phyloP scores from a whole-genome alignment of 2,329 filamentous ascomycete species.

The Rutstroemia sp. region DNA sequence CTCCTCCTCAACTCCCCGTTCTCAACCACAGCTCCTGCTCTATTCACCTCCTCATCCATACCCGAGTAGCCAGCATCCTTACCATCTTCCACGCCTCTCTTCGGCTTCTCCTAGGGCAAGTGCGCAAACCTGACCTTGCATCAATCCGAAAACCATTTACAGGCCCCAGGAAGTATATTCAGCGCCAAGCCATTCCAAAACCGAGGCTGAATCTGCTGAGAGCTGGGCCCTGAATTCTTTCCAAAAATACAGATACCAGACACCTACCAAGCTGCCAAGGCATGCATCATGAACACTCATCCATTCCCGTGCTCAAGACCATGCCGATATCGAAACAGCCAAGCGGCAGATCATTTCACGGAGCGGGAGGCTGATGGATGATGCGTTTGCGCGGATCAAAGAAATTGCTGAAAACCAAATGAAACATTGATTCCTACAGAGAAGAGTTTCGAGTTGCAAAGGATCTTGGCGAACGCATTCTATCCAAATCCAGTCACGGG shows the following conservation, averaged over 20 bases:
- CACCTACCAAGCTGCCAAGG: neutral
- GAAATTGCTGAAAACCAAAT: slow-evolving; percentile 13
- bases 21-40: neutral
- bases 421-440: slow-evolving; percentile 14
- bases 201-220: neutral
- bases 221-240: neutral
- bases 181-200: neutral
- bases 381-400: slow-evolving; percentile 19
- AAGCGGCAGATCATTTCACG: neutral
- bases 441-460: neutral
- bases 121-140: neutral
- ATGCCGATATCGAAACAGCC: neutral
- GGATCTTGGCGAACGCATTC: slow-evolving; percentile 10
- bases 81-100: no score
- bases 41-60: neutral
- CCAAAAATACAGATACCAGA: no score
- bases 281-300: slow-evolving; percentile 4
- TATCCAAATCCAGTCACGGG: slow-evolving; percentile 16
- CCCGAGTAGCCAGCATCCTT: neutral
- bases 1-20: slow-evolving; percentile 25
- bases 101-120: no score
- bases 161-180: slow-evolving; percentile 23
- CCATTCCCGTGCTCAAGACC: neutral
- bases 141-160: slow-evolving; percentile 19
- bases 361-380: slow-evolving; percentile 17